phyloP scores from a whole-genome alignment of 1,139 yeast species.

The Kazachstania sp. region DNA sequence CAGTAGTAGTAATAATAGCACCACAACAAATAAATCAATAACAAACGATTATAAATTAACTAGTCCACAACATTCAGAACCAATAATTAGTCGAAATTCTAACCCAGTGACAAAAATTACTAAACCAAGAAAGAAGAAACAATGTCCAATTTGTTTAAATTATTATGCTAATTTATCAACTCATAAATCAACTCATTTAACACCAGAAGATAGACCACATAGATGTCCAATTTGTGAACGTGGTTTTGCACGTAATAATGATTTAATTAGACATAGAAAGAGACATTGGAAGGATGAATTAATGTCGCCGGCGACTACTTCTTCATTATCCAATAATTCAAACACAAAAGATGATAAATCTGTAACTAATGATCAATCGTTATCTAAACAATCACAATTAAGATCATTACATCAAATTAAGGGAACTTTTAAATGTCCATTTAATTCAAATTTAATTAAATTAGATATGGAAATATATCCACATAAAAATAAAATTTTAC shows the following conservation, averaged over 20 bases:
- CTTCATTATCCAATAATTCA: too few species aligned
- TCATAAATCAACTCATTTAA: constrained; percentile 73
- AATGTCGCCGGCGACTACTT: constrained; percentile 16
- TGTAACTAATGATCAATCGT: neutral
- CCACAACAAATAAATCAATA: neutral
- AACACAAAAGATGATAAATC: too few species aligned
- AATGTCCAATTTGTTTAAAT: constrained; percentile 74
- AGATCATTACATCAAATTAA: constrained; percentile 29
- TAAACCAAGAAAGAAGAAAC: constrained; percentile 64
- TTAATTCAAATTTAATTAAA: constrained; percentile 27
- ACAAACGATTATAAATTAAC: neutral
- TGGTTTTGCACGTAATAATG: constrained; percentile 85
- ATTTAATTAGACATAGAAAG: constrained; percentile 72
- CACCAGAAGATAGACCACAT: constrained; percentile 68
- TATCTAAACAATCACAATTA: constrained; percentile 3
- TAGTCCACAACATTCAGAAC: neutral
- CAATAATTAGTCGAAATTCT: neutral
- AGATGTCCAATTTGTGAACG: constrained; percentile 68
- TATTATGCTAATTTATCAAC: constrained; percentile 77
- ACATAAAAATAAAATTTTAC: constrained; percentile 18
- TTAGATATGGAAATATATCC: constrained; percentile 27
- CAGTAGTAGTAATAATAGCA: neutral
- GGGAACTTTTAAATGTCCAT: constrained; percentile 44
- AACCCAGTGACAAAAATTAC: constrained; percentile 2
- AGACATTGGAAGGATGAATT: constrained; percentile 68